Base-by-base conservation (phyloP, 2,329 filamentous ascomycete species). In the Verticillium longisporum region DNA sequence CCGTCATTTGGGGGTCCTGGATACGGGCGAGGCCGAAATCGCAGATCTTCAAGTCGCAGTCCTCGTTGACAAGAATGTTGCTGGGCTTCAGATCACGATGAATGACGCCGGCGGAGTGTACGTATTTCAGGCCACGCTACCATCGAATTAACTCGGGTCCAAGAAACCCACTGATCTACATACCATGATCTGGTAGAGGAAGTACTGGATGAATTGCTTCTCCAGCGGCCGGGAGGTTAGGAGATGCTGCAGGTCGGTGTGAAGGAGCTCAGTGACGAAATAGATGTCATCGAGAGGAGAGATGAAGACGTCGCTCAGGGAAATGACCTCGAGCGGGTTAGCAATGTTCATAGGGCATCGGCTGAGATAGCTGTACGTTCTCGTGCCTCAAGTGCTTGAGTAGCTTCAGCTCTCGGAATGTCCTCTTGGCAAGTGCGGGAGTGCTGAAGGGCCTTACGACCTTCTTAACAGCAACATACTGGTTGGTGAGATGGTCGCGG, bases 401-500 rank as follows among this genome's bases (percentile, higher is more conserved):
- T 65, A 99, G 85, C 82, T 98, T 99, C 73, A 99, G 81, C 77
- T 99, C 95, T 72, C 95, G 88, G 77, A 98, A 99, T 68, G 95
- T 99, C 73, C 95, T 87, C 83, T 99, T 99, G 62, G 95, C 95
- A 56, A 99, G 83, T 62, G 98, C 95, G 1, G 95, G 93, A n/a
- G 95, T 99, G 83, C 93, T 97, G 79, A 99, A 99, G 10, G 95
- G 95, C 83, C 98, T 99, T 94, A 99, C 98, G 73, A 99, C 99
- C 86, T 99, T 99, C 86, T 99, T 99, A 74, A 99, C 93, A 62
- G 95, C 95, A 64, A 99, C 95, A 77, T 93, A 92, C 77, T 97
- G 93, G 75, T 86, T 91, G 63, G 95, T 98, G 77, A 99, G 92
- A 81, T 98, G 93, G 77, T 99, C 95, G 79, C 92, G 94, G 62